Evolutionary conservation across 495 filamentous ascomycete species (phyloP), one percentile per base, ranked within the genome.

Genomic region (Clohesyomyces aquaticus): DNA sequence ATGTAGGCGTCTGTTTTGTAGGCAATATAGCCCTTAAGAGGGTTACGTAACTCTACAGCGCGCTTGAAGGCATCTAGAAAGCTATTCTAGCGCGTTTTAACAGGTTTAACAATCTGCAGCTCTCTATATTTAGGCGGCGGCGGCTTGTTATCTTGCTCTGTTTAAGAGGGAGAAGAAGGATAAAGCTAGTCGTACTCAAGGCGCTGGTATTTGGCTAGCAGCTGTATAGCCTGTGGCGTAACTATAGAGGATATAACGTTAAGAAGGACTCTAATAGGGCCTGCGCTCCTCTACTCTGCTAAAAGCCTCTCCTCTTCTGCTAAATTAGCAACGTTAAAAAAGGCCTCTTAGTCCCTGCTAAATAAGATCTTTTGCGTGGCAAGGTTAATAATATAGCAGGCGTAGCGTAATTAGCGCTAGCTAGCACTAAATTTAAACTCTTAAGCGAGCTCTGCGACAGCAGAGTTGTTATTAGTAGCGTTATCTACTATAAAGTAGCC

Each of bases 371-470:
- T 3, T 27, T 61, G 22, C 3, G 47, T 32, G 4, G 2, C 32
- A n/a, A 61, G 57, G 32, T 61, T 61, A 52, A 61, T 18, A 3
- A 61, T 61, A 52, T 61, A 28, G 57, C 28, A 61, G 18, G 26
- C 9, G 26, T 22, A 61, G 21, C 28, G 28, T 35, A 61, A 47
- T 12, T 21, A 27, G 16, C 21, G 45, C 11, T 56, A 27, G 14
- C 45, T 32, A 11, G 35, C n/a, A 27, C 46, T 57, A 59, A 59
- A 59, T 21, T 35, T 25, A 23, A 22, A 56, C 16, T 3, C 26
- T 4, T 26, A 8, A 41, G 27, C 25, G 3, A 52, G 14, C 3
- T 45, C 25, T 19, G 22, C 26, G 6, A 61, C 28, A 6, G 28
- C 47, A 25, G 26, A 25, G 29, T 61, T 28, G 26, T 52, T 61